Evolutionary conservation across 768 basidiomycete species (phyloP), one percentile per base, ranked within the genome.

Genomic region (Lactarius evosmus): DNA sequence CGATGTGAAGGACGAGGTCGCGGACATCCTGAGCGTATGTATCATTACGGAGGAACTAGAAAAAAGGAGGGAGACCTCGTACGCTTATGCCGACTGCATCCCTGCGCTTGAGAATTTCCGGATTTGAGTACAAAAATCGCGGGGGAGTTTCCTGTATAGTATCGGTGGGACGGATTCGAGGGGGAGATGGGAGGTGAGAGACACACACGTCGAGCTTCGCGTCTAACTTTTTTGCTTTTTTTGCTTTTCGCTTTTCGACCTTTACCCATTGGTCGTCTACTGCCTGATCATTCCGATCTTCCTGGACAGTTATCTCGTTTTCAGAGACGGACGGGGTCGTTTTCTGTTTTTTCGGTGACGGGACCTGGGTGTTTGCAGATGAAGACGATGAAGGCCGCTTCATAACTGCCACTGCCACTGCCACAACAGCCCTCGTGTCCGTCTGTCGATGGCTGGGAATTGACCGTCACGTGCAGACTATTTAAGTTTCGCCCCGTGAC

Each of bases 41-140:
- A 14, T 49, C 25, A 49, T 25, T 16, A 25, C 9, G 7, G 50
- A 62, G 25, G 63, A 16, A 33, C 40, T n/a, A 11, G 17, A 12
- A 25, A 19, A 53, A 25, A 34, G 7, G 38, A 33, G 12, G 27
- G 32, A 25, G 14, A 33, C 1, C 12, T 80, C 88, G 63, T 69
- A 95, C 95, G 60, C 87, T 87, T 63, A 95, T 85, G n/a, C 86
- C 84, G 59, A 95, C 82, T 41, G 91, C 87, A 68, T 87, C 82
- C 38, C 83, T 85, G 60, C 90, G 77, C 72, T 83, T 88, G 52
- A 80, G 69, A 62, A 95, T 95, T 66, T 93, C 92, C 16, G 78
- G 76, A 68, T 86, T 89, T 38, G 85, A 83, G 68, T 94, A 96
- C 81, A 93, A 85, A 74, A 96, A 95, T 61, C 83, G 76, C 0